phyloP scores from a whole-genome alignment of 352 stramenopile genomes.

The Pythium chondricola region DNA sequence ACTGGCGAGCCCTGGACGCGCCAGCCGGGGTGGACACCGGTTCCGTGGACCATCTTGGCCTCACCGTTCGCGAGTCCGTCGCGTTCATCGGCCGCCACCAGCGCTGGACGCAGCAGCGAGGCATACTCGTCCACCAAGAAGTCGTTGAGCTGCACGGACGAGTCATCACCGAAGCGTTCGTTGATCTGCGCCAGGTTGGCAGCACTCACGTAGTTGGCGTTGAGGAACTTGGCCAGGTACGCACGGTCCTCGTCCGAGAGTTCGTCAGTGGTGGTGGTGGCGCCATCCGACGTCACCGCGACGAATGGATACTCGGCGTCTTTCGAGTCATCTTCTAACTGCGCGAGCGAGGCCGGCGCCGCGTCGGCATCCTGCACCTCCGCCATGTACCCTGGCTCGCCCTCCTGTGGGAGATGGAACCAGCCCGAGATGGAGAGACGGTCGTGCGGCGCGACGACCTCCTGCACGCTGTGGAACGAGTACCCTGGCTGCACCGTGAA shows the following conservation, averaged over 20 bases:
- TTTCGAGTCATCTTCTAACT: conserved; percentile 25
- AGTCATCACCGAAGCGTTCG: conserved; percentile 71
- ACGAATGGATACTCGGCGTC: conserved; percentile 19
- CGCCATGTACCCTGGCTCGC: conserved; percentile 16
- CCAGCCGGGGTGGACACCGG: conserved; percentile 17
- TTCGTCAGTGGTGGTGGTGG: neutral
- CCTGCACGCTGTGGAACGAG: conserved; percentile 86
- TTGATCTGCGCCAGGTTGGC: conserved; percentile 69
- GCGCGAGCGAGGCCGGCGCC: conserved; percentile 14
- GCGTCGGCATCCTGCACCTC: conserved; percentile 14
- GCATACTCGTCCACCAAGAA: conserved; percentile 76
- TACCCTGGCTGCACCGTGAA: conserved; percentile 84
- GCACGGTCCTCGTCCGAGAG: conserved; percentile 43
- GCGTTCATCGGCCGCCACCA: conserved; percentile 28
- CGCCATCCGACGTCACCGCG: conserved; percentile 6
- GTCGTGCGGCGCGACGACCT: conserved; percentile 28
- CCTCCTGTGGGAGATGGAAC: conserved; percentile 38
- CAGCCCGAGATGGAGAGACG: conserved; percentile 80
- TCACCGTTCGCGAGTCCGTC: conserved; percentile 48
- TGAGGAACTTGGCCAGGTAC: conserved; percentile 73
- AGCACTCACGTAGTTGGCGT: conserved; percentile 63
- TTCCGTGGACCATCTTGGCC: conserved; percentile 23
- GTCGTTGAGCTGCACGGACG: conserved; percentile 76
- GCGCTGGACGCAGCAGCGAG: conserved; percentile 27
- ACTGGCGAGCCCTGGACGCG: conserved; percentile 21